Evolutionary conservation across 2,329 filamentous ascomycete species (phyloP).

Genomic region (Fusarium illudens): DNA sequence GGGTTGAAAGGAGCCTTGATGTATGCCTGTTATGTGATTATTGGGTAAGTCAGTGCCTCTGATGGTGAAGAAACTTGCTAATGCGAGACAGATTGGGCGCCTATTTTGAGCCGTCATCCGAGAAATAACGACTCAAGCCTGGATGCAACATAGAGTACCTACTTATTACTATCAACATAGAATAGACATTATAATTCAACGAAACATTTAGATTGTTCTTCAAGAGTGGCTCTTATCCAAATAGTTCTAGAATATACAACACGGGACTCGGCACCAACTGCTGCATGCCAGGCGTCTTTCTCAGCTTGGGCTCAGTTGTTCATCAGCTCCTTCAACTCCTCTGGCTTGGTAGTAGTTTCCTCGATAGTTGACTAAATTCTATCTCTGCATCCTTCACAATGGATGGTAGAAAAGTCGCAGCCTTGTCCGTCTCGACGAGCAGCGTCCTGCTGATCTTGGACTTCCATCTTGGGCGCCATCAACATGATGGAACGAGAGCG

Average conservation of each 20-base stretch:
- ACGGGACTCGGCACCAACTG: not conserved
- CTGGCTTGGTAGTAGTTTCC: not conserved
- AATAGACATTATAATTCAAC: not conserved
- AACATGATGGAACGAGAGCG: too few relatives aligned
- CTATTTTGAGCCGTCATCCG: constrained; percentile 24
- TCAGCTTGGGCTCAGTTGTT: not conserved
- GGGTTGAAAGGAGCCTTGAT: constrained; percentile 64
- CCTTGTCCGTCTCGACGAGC: too few relatives aligned
- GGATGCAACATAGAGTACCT: not conserved
- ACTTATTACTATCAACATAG: not conserved
- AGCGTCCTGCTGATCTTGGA: too few relatives aligned
- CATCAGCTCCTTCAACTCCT: not conserved
- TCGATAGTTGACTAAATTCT: not conserved
- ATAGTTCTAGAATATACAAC: not conserved
- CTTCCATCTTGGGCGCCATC: too few relatives aligned
- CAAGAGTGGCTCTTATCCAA: not conserved
- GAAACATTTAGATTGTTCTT: not conserved
- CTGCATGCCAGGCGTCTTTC: not conserved
- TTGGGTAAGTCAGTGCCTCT: constrained; percentile 44
- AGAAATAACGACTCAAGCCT: constrained; percentile 11
- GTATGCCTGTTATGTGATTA: constrained; percentile 63
- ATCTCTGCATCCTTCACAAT: not conserved
- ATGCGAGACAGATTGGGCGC: constrained; percentile 16
- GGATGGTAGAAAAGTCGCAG: too few relatives aligned
- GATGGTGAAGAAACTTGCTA: rapidly evolving